A percentile compares a stretch with the other conserved stretches of the same genome.
Conservation (phyloP, 768 basidiomycete species). For the Russula virescens region DNA sequence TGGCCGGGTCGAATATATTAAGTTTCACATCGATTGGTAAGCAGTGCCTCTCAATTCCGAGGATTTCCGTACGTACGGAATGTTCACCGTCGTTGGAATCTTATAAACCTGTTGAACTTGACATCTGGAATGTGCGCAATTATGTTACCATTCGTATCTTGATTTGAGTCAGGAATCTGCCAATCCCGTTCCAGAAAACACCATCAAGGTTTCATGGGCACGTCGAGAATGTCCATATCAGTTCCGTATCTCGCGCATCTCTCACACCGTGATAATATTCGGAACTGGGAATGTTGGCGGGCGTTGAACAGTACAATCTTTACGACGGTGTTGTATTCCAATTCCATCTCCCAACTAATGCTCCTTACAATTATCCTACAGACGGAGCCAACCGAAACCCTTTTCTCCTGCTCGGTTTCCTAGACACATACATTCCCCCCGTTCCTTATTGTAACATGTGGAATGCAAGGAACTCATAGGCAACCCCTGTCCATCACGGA, state of each 20-base stretch:
- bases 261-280: constrained; percentile 7
- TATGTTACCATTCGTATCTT: too few relatives aligned
- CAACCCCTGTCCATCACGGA: neutral
- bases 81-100: too few relatives aligned
- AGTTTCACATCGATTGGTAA: too few relatives aligned
- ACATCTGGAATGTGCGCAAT: neutral
- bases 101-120: too few relatives aligned
- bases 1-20: too few relatives aligned
- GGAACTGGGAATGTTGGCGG: neutral
- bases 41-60: too few relatives aligned
- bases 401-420: neutral
- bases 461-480: neutral
- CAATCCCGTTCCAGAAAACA: neutral
- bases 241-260: neutral
- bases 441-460: neutral
- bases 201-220: neutral
- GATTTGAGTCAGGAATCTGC: neutral
- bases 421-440: neutral
- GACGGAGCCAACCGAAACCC: neutral
- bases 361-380: neutral
- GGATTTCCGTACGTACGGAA: too few relatives aligned
- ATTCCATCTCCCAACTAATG: neutral
- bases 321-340: neutral
- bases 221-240: too few relatives aligned
- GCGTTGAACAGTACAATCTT: neutral